These are phyloP conservation scores for Clavispora carvajalis DNA, from an alignment of 805 yeast genomes.

Conservation along the genomic window DNA sequence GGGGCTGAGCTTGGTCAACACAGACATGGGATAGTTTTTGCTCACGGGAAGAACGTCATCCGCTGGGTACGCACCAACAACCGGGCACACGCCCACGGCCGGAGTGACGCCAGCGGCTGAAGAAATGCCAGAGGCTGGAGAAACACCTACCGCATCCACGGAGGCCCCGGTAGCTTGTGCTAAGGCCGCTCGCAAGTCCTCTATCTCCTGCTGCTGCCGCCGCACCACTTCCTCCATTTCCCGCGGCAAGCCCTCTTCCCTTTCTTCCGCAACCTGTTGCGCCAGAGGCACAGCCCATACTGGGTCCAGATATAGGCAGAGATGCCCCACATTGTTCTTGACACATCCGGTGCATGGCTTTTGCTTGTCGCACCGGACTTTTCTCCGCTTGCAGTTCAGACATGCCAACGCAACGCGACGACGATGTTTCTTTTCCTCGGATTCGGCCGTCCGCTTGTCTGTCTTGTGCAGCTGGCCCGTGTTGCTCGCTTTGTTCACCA, in stretches of 20 bases:
- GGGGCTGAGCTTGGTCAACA: conserved; percentile 18
- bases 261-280: conserved; percentile 4
- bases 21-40: conserved; percentile 8
- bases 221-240: conserved; percentile 13
- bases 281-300: conserved; percentile 25
- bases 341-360: conserved; percentile 41
- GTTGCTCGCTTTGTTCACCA: neutral
- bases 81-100: no score
- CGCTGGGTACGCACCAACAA: no score
- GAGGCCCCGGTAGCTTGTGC: neutral
- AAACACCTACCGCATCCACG: no score
- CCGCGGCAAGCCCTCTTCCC: no score
- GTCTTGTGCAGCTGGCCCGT: no score
- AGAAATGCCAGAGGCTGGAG: no score
- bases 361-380: conserved; percentile 40
- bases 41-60: conserved; percentile 2
- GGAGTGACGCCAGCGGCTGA: conserved; percentile 19
- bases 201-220: conserved; percentile 27
- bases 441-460: neutral
- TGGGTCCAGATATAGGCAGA: conserved; percentile 38
- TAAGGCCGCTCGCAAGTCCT: conserved; percentile 16
- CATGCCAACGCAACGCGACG: conserved; percentile 38
- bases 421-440: conserved; percentile 13
- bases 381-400: conserved; percentile 35
- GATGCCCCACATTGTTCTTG: conserved; percentile 34